Conservation (phyloP, 441 rosid species). For the Euphorbia schlechtendalii region DNA sequence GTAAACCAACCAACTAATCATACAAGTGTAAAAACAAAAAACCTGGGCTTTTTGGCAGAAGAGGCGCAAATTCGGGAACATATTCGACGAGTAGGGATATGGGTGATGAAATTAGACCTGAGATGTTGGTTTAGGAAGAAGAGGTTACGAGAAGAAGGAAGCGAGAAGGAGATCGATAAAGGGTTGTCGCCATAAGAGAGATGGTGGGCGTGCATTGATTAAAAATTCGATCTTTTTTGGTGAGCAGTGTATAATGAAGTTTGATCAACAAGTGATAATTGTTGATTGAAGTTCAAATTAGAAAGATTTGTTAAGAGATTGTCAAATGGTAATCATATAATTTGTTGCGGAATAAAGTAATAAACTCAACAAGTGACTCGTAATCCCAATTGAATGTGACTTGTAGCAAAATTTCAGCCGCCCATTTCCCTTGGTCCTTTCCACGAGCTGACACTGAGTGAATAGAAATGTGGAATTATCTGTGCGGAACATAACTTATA, state of each 20-base stretch:
- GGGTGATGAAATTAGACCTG: neutral
- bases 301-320: neutral
- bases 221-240: too few species aligned
- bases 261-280: neutral
- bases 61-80: conserved; percentile 34
- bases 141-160: conserved; percentile 25
- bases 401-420: too few species aligned
- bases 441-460: too few species aligned
- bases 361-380: too few species aligned
- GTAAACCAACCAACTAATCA: neutral
- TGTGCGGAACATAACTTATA: too few species aligned
- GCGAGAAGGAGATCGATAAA: conserved; percentile 15
- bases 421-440: too few species aligned
- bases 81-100: conserved; percentile 18
- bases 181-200: conserved; percentile 6
- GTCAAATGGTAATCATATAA: neutral
- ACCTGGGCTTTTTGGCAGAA: conserved; percentile 44
- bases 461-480: too few species aligned
- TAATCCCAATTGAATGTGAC: too few species aligned
- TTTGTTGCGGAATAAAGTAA: too few species aligned
- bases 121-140: conserved; percentile 11
- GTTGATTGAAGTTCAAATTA: neutral
- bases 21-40: neutral
- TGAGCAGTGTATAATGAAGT: neutral
- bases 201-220: neutral